Evolutionary conservation across 495 filamentous ascomycete species (phyloP), one percentile per base, ranked within the genome.

Genomic region (Daldinia vernicosa): DNA sequence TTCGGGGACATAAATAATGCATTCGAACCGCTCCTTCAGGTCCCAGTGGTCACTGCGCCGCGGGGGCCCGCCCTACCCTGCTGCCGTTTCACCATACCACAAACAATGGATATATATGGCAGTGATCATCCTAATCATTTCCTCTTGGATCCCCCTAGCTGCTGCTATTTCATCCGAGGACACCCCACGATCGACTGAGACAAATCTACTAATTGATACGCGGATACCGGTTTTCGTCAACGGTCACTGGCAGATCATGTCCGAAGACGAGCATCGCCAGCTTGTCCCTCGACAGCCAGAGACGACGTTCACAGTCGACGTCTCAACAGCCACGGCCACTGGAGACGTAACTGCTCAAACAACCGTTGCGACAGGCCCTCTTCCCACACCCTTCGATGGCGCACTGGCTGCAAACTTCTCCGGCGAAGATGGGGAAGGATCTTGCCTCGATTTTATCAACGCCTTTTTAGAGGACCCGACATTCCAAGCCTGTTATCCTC

Each of bases 361-460:
- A 1, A 69, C 67, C 45, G 60, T 72, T 11, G 75, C 75, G n/a
- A 69, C 74, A 27, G 66, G 59, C 30, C 77, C 84, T 15, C 81
- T 95, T 30, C 93, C 93, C 0, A 85, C 79, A 6, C 86, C 91
- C 4, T 92, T 95, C 76, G 92, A 95, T 74, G 89, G 87, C 50
- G 87, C 84, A 67, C 79, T 94, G 43, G 86, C 87, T 17, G 84
- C 84, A 55, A 92, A 93, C 75, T 95, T 92, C 82, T 71, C 70
- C 2, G 74, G 55, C 43, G 74, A 75, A 19, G 68, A 78, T 59
- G 76, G 64, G 28, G 79, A 80, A 22, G 66, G 75, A 17, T 81
- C 77, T 58, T 97, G 93, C 76, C 84, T 87, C 9, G 70, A 75
- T 6, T 97, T 94, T 81, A 90, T 95, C 81, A 82, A 84, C 15